Conservation (phyloP, 257 asterid species). For the Voacanga thouarsii region DNA sequence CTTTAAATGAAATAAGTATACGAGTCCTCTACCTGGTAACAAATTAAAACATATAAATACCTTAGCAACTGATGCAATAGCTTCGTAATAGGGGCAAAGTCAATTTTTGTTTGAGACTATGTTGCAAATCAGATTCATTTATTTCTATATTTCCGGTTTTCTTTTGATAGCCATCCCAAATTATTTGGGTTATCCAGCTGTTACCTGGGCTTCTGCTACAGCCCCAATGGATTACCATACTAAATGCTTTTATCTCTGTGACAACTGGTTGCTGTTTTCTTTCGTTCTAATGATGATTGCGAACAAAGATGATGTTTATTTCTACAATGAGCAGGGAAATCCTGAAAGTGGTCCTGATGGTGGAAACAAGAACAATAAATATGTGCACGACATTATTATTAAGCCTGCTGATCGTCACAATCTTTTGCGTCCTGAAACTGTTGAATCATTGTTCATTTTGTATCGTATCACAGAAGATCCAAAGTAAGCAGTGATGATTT, state of each 20-base stretch:
- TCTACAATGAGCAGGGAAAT: constrained; percentile 49
- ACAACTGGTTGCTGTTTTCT: neutral
- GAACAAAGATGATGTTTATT: constrained; percentile 13
- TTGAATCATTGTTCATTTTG: constrained; percentile 78
- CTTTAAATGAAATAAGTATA: neutral
- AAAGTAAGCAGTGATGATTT: constrained; percentile 46
- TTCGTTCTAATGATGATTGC: neutral
- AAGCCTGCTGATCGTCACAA: constrained; percentile 91
- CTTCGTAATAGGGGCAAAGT: neutral
- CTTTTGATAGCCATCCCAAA: neutral
- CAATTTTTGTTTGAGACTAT: neutral
- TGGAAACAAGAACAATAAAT: constrained; percentile 68
- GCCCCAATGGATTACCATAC: neutral
- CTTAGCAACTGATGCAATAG: neutral
- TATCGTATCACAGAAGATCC: constrained; percentile 89
- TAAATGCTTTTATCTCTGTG: neutral
- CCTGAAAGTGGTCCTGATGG: constrained; percentile 65
- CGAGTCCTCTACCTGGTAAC: neutral
- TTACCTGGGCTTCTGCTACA: neutral
- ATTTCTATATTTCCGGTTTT: neutral
- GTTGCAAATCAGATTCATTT: neutral
- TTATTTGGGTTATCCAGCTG: neutral
- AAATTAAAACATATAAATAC: neutral
- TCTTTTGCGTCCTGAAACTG: constrained; percentile 98
- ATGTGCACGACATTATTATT: constrained; percentile 71